phyloP scores from a whole-genome alignment of 2,329 filamentous ascomycete genomes.

The Fonsecaea erecta region DNA sequence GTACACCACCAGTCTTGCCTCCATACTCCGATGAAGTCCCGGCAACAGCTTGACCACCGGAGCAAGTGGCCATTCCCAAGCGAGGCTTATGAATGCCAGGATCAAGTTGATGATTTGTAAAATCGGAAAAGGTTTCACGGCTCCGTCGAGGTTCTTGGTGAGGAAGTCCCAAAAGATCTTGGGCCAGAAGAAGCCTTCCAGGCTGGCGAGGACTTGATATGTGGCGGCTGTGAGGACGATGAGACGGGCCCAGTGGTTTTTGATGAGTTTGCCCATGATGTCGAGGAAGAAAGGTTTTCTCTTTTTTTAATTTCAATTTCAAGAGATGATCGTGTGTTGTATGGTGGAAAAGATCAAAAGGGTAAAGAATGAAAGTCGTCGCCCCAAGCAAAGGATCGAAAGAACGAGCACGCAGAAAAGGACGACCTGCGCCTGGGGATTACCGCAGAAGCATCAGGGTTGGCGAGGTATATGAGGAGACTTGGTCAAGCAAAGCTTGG shows the following conservation, averaged over 20 bases:
- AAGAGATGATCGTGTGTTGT: constrained; percentile 7
- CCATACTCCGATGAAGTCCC: constrained; percentile 85
- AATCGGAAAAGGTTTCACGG: constrained; percentile 83
- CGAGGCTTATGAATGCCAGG: constrained; percentile 75
- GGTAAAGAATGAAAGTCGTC: constrained; percentile 27
- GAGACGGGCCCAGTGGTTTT: constrained; percentile 98
- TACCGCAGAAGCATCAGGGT: constrained; percentile 29
- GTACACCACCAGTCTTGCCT: constrained; percentile 79
- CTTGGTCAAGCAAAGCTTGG: constrained; percentile 12
- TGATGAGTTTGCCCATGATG: constrained; percentile 94
- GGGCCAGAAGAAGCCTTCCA: constrained; percentile 95
- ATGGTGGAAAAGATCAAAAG: constrained; percentile 17
- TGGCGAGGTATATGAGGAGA: constrained; percentile 29
- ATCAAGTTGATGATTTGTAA: constrained; percentile 89
- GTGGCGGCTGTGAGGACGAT: constrained; percentile 83
- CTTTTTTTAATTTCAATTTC: constrained; percentile 2
- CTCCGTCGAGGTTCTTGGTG: constrained; percentile 83
- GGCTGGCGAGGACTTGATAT: constrained; percentile 81
- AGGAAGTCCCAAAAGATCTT: constrained; percentile 99
- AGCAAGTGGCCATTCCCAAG: constrained; percentile 87
- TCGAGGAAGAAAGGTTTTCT: constrained; percentile 15
- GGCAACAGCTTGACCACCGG: constrained; percentile 62
- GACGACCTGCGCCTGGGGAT: constrained; percentile 30
- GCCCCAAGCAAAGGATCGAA: constrained; percentile 23
- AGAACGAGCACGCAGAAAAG: constrained; percentile 24